phyloP scores from a whole-genome alignment of 192 early-diverging fungal species.

The Cetraspora pellucida region DNA sequence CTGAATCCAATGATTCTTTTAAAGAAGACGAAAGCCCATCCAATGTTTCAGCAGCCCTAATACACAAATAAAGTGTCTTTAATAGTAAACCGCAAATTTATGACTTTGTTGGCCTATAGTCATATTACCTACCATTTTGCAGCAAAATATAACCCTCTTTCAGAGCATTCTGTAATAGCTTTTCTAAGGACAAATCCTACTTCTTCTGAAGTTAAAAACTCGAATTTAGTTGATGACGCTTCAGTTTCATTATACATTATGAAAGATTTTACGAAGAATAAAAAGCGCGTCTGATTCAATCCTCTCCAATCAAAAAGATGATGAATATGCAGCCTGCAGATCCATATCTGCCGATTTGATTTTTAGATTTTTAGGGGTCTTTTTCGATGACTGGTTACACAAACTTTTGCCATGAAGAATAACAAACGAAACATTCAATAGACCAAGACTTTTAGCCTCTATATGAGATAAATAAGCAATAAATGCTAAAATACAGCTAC shows the following conservation, averaged over 20 bases:
- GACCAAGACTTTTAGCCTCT: no score
- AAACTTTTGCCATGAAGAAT: no score
- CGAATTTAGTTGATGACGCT: not conserved
- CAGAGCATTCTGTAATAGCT: constrained; percentile 65
- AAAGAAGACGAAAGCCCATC: constrained; percentile 39
- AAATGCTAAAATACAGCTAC: no score
- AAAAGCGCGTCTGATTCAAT: no score
- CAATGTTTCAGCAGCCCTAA: constrained; percentile 57
- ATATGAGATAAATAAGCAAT: no score
- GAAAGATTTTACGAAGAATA: no score
- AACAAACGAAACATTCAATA: no score
- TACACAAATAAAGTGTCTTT: not conserved
- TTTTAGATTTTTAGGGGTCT: no score
- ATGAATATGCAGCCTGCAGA: no score
- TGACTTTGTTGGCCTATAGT: not conserved
- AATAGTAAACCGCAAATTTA: not conserved
- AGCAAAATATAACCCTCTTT: constrained; percentile 68
- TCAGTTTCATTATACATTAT: not conserved
- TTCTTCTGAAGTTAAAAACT: constrained; percentile 30
- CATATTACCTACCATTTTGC: constrained; percentile 68
- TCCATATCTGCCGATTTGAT: no score
- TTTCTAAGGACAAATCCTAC: constrained; percentile 52
- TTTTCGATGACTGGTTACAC: no score
- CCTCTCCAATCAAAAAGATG: no score
- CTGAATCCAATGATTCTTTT: not conserved